Base-by-base conservation (phyloP, 331 rosid species). In the Erythrophleum ivorense region DNA sequence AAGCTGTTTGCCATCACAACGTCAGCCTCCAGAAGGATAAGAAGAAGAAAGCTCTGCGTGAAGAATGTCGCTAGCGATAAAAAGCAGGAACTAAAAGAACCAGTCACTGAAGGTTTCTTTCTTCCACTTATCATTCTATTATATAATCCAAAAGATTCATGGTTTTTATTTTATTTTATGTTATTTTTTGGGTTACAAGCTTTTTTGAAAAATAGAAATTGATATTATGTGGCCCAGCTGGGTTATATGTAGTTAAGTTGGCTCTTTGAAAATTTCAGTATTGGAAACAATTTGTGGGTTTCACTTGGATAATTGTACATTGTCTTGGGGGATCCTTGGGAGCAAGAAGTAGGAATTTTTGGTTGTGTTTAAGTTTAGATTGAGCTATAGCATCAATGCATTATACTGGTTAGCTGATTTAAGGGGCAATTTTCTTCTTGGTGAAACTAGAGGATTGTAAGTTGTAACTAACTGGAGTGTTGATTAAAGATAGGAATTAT, bases 41-140 rank as follows among this genome's bases (percentile, higher is more conserved):
- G 53, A 82, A 82, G 82, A 77, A 88, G 88, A 83, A 87, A 79
- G 63, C 81, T 88, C 18, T 71, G 68, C 7, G 90, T 86, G 65
- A 89, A 82, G 84, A 92, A 83, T 80, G 84, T 86, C 74, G 84
- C 87, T 69, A 90, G 85, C n/a, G 86, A 92, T 85, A 81, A 57
- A 59, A 83, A 70, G 80, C 81, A 84, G 85, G 83, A 86, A 73
- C 59, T 85, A 60, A 63, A 85, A 40, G 87, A 85, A 77, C 38
- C 75, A n/a, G 82, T 65, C 83, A 29, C 49, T 18, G 83, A 67
- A 84, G 94, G 92, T 91, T 62, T 34, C n/a, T n/a, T 60, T 77
- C 62, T 18, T 34, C 68, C 78, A 31, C n/a, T 62, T 46, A 48
- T n/a, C 34, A 18, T 70, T 81, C 67, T 66, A 33, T 36, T 74